Evolutionary conservation across 768 basidiomycete genomes (phyloP).

Genomic region (Kondoa malvinella): DNA sequence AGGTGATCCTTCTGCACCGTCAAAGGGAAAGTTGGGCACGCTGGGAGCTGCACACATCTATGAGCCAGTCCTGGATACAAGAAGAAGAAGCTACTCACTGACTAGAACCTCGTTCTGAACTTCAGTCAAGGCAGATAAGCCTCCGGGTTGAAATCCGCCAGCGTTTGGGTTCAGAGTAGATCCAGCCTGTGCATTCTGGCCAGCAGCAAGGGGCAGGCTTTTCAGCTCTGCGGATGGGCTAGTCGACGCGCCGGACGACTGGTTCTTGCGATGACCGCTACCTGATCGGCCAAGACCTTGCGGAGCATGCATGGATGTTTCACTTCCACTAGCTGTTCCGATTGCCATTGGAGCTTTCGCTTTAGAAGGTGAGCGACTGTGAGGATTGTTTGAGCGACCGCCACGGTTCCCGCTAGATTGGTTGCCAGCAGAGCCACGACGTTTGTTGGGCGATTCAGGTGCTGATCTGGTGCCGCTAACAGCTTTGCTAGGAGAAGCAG

Average conservation of each 20-base stretch:
- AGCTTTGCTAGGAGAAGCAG: neutral
- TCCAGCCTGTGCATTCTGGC: slow-evolving; percentile 43
- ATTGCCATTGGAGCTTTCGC: neutral
- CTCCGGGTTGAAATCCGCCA: slow-evolving; percentile 39
- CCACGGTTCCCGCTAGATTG: neutral
- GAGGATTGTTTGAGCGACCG: neutral
- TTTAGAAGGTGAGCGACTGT: neutral
- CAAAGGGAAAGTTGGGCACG: neutral
- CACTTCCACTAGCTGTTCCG: neutral
- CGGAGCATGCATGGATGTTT: slow-evolving; percentile 1
- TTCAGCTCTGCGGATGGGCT: neutral
- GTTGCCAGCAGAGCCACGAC: neutral
- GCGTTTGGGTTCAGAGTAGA: slow-evolving; percentile 38
- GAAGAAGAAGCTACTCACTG: slow-evolving; percentile 9
- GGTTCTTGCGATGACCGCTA: neutral
- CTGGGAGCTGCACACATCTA: neutral
- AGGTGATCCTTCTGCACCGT: neutral
- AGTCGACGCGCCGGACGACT: neutral
- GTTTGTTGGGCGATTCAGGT: neutral
- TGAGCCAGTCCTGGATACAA: neutral
- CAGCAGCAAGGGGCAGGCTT: neutral
- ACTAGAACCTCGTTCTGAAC: slow-evolving; percentile 26
- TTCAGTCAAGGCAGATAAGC: slow-evolving; percentile 38
- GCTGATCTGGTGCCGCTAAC: neutral
- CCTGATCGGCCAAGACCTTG: neutral